Conservation (phyloP, 108 stramenopile genomes). For the Discostella stelligeroides region DNA sequence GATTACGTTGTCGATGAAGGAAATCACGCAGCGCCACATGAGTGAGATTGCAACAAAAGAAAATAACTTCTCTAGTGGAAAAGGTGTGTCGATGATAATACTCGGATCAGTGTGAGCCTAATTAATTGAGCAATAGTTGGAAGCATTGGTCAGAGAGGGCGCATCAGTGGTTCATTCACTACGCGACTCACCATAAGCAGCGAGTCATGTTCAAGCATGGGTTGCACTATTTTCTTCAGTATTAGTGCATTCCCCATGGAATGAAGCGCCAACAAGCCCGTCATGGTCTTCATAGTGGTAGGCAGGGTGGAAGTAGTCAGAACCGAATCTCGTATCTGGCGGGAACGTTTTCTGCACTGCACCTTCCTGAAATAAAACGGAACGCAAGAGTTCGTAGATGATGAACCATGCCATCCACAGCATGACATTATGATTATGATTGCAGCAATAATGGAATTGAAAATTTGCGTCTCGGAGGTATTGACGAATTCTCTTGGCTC, state of each 20-base stretch:
- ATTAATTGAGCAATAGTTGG: no score
- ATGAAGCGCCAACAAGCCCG: slow-evolving; percentile 12
- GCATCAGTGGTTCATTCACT: no score
- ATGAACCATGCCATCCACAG: no score
- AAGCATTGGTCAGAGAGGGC: background rate
- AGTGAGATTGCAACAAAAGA: slow-evolving; percentile 21
- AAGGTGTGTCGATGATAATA: slow-evolving; percentile 23
- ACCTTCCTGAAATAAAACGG: no score
- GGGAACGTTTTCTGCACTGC: no score
- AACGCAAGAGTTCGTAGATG: no score
- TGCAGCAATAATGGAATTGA: no score
- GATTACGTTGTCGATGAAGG: background rate
- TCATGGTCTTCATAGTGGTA: background rate
- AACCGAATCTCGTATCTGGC: no score
- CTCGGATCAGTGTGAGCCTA: slow-evolving; percentile 41
- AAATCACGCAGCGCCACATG: slow-evolving; percentile 8
- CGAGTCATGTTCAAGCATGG: slow-evolving; percentile 24
- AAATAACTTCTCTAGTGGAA: slow-evolving; percentile 8
- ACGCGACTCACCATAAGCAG: slow-evolving; percentile 24
- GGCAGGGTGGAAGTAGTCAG: no score
- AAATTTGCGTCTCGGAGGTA: no score
- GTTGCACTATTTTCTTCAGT: slow-evolving; percentile 3
- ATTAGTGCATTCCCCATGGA: slow-evolving; percentile 30
- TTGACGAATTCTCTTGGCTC: no score
- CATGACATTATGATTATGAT: no score